These are phyloP conservation scores for Medicago lupulina DNA, from an alignment of 306 rosid species.

Conservation along the genomic window DNA sequence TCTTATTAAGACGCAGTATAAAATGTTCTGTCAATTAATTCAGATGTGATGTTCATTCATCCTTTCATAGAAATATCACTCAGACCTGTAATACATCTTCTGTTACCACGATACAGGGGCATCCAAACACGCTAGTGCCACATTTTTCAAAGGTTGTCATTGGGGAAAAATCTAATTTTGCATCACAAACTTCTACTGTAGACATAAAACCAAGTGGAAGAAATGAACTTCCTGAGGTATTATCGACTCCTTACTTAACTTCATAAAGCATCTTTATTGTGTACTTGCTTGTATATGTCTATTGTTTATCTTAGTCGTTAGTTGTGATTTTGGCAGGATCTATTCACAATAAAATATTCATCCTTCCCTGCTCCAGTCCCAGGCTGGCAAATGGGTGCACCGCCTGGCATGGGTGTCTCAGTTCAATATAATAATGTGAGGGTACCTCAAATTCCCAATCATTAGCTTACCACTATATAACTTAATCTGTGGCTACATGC, in stretches of 20 bases:
- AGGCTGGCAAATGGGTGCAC: conserved; percentile 77
- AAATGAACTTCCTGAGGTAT: conserved; percentile 84
- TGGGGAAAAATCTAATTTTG: conserved; percentile 44
- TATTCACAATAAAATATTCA: conserved; percentile 62
- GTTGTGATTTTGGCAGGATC: conserved; percentile 68
- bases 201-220: conserved; percentile 67
- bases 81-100: conserved; percentile 63
- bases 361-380: conserved; percentile 66
- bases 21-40: conserved; percentile 37
- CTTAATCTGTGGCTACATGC: conserved; percentile 31
- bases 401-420: conserved; percentile 61
- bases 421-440: conserved; percentile 59
- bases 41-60: conserved; percentile 33
- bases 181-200: conserved; percentile 53
- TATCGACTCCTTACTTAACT: conserved; percentile 31
- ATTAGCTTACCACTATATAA: conserved; percentile 3
- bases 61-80: conserved; percentile 45
- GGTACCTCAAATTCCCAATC: conserved; percentile 52
- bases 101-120: conserved; percentile 50
- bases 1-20: conserved; percentile 39
- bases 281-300: conserved; percentile 22
- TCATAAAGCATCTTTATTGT: conserved; percentile 20
- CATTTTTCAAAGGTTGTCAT: conserved; percentile 48
- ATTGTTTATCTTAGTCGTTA: conserved; percentile 36
- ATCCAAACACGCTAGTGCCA: conserved; percentile 52